Evolutionary conservation across 2,329 filamentous ascomycete species (phyloP).

Genomic region (Exophiala bonariae): DNA sequence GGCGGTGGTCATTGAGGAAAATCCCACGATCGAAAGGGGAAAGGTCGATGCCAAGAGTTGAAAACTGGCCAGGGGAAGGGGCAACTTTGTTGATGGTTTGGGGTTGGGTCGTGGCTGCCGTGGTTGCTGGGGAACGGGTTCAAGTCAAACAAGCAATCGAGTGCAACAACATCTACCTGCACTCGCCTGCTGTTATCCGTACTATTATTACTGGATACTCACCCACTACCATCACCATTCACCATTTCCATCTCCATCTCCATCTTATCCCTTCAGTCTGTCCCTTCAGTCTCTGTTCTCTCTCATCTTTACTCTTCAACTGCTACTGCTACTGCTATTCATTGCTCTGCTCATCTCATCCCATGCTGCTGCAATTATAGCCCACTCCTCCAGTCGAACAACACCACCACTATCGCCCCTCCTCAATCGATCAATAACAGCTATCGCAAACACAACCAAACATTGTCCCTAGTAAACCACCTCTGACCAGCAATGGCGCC

Average conservation of each 20-base stretch:
- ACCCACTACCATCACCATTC: neutral
- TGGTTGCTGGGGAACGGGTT: conserved; percentile 2
- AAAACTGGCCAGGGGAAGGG: too few relatives aligned
- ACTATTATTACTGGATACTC: neutral
- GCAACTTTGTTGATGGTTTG: too few relatives aligned
- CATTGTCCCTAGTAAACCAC: conserved; percentile 3
- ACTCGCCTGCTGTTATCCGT: neutral
- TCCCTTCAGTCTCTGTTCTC: neutral
- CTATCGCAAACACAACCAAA: neutral
- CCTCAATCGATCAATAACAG: neutral
- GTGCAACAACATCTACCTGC: too few relatives aligned
- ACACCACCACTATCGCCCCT: too few relatives aligned
- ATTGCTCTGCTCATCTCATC: neutral
- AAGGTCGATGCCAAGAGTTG: too few relatives aligned
- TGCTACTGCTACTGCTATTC: neutral
- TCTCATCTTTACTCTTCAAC: conserved; percentile 11
- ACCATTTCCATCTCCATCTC: conserved; percentile 7
- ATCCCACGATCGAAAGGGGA: too few relatives aligned
- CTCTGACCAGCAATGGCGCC: conserved; percentile 25
- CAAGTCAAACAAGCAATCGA: neutral
- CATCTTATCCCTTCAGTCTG: neutral
- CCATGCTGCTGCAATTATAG: conserved; percentile 4
- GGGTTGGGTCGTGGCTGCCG: too few relatives aligned
- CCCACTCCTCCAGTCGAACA: conserved; percentile 6
- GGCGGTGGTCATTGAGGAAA: too few relatives aligned